Evolutionary conservation across 2,329 filamentous ascomycete species (phyloP).

Genomic region (Byssoonygena ceratinophila): DNA sequence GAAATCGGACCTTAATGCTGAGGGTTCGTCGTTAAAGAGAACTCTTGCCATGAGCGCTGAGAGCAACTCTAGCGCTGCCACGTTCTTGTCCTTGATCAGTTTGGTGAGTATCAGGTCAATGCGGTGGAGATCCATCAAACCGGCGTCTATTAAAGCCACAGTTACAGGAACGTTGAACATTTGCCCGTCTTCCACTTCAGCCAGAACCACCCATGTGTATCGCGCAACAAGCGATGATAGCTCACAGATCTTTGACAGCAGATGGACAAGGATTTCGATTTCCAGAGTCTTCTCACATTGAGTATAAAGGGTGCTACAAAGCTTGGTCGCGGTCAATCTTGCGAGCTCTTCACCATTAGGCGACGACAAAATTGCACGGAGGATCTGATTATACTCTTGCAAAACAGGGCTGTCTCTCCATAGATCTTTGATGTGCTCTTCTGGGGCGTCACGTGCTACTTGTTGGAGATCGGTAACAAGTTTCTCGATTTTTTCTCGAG

Average conservation of each 20-base stretch:
- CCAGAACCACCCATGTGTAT: conserved; percentile 39
- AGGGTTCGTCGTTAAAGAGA: conserved; percentile 64
- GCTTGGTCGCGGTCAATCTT: conserved; percentile 45
- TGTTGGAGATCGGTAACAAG: conserved; percentile 49
- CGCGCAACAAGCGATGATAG: conserved; percentile 49
- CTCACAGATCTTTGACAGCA: conserved; percentile 52
- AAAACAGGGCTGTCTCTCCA: conserved; percentile 45
- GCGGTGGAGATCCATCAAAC: conserved; percentile 50
- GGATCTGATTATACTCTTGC: conserved; percentile 48
- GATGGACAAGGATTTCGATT: conserved; percentile 52
- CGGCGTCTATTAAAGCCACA: conserved; percentile 49
- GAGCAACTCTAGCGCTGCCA: conserved; percentile 67
- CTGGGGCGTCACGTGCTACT: conserved; percentile 45
- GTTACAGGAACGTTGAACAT: conserved; percentile 54
- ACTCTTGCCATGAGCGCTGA: conserved; percentile 67
- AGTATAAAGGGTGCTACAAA: conserved; percentile 47
- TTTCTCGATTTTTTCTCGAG: conserved; percentile 45
- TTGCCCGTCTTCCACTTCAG: conserved; percentile 47
- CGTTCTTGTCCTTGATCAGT: conserved; percentile 59
- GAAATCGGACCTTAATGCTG: conserved; percentile 75
- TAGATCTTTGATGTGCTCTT: conserved; percentile 50
- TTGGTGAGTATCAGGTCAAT: conserved; percentile 64
- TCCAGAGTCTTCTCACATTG: conserved; percentile 48
- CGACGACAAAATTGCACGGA: conserved; percentile 44
- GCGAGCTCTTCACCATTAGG: conserved; percentile 48